phyloP scores from a whole-genome alignment of 23 red algal genomes.

The Agarophyton chilense region DNA sequence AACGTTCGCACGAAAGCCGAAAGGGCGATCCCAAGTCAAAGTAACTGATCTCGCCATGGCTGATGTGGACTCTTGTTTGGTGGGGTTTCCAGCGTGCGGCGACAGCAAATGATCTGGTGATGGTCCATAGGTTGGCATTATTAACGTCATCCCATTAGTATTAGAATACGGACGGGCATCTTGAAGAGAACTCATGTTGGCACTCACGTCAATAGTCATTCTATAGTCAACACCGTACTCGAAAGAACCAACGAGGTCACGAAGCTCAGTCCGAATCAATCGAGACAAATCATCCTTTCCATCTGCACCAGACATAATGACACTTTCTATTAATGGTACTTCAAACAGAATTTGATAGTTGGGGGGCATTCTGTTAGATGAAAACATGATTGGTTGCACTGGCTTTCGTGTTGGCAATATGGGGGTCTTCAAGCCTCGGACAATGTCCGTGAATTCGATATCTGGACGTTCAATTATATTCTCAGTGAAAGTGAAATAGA shows the following conservation, averaged over 20 bases:
- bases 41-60: constrained; percentile 28
- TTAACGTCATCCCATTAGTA: constrained; percentile 46
- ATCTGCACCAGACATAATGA: constrained; percentile 73
- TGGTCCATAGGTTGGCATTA: constrained; percentile 36
- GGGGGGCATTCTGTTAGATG: constrained; percentile 72
- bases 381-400: constrained; percentile 75
- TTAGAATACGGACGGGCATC: constrained; percentile 41
- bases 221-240: constrained; percentile 84
- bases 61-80: background rate
- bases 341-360: constrained; percentile 78
- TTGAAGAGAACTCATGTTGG: constrained; percentile 55
- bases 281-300: constrained; percentile 23
- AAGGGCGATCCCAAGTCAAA: constrained; percentile 74
- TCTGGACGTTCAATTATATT: constrained; percentile 82
- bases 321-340: constrained; percentile 50
- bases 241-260: constrained; percentile 65
- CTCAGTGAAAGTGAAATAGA: constrained; percentile 85
- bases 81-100: background rate
- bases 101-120: background rate
- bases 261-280: constrained; percentile 59
- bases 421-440: constrained; percentile 72
- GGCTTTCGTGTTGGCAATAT: constrained; percentile 67
- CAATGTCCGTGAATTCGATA: constrained; percentile 85
- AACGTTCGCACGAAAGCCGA: constrained; percentile 71
- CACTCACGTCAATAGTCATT: constrained; percentile 71